phyloP scores from a whole-genome alignment of 768 basidiomycete genomes.

The Pholiota microspora region DNA sequence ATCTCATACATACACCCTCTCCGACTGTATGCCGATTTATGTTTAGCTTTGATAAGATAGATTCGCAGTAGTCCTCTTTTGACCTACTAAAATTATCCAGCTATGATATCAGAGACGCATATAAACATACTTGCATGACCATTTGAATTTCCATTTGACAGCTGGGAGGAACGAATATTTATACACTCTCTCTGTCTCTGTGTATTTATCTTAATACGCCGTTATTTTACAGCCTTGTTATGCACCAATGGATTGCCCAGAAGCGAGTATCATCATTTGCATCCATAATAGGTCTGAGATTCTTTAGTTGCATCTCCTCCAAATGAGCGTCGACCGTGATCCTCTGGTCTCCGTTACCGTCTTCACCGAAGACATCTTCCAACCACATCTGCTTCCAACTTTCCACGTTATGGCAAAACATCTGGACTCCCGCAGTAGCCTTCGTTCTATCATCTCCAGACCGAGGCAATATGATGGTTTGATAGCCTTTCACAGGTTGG shows the following conservation, averaged over 20 bases:
- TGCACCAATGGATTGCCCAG: slow-evolving; percentile 17
- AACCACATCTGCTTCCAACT: slow-evolving; percentile 35
- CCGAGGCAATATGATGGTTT: neutral
- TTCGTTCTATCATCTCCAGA: neutral
- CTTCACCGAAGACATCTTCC: slow-evolving; percentile 28
- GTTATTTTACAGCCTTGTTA: slow-evolving; percentile 6
- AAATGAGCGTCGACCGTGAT: slow-evolving; percentile 18
- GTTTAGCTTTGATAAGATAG: too few relatives aligned
- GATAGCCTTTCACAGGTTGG: slow-evolving; percentile 28
- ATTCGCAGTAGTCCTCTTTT: too few relatives aligned
- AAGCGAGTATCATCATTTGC: neutral
- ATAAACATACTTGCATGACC: too few relatives aligned
- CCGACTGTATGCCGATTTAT: too few relatives aligned
- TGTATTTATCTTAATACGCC: too few relatives aligned
- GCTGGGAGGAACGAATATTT: too few relatives aligned
- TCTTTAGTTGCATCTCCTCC: neutral
- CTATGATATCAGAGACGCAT: too few relatives aligned
- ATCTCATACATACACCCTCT: too few relatives aligned
- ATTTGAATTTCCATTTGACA: too few relatives aligned
- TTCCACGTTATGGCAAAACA: slow-evolving; percentile 40
- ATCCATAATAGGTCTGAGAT: neutral
- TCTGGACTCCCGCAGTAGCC: slow-evolving; percentile 8
- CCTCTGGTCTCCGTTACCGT: slow-evolving; percentile 5
- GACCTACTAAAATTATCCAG: too few relatives aligned
- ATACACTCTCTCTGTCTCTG: too few relatives aligned